phyloP scores from a whole-genome alignment of 2,329 filamentous ascomycete genomes.

The Neocatenulostroma microsporum region DNA sequence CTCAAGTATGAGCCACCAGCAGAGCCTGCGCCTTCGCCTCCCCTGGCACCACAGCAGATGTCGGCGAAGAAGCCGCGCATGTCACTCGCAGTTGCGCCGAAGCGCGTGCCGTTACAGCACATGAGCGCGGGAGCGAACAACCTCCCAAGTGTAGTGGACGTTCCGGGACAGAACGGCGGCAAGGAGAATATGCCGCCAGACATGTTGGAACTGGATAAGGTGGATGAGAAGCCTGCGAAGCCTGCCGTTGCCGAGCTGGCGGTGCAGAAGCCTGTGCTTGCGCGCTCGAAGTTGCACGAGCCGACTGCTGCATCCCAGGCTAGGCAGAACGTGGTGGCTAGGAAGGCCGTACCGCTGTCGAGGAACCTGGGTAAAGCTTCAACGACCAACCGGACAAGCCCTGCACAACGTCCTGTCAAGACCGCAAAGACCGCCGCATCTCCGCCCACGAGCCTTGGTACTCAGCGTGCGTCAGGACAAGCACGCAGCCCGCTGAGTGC shows the following conservation, averaged over 20 bases:
- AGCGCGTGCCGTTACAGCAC: conserved; percentile 44
- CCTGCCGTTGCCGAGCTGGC: background rate
- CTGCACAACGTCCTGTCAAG: conserved; percentile 3
- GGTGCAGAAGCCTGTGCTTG: conserved; percentile 1
- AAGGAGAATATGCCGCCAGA: conserved; percentile 58
- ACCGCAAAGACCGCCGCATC: no score
- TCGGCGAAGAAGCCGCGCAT: conserved; percentile 31
- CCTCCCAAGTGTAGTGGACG: conserved; percentile 37
- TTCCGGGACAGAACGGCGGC: conserved; percentile 48
- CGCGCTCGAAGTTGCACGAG: conserved; percentile 11
- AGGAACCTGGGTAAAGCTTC: background rate
- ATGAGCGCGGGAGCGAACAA: conserved; percentile 19
- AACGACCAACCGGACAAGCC: background rate
- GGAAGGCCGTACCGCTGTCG: conserved; percentile 13
- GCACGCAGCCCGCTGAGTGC: no score
- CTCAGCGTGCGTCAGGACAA: no score
- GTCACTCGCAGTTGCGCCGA: conserved; percentile 41
- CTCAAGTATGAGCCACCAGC: no score
- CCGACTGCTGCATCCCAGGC: conserved; percentile 20
- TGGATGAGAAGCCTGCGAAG: background rate
- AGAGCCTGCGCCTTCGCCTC: conserved; percentile 1
- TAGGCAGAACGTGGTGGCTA: conserved; percentile 12
- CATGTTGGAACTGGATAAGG: conserved; percentile 5
- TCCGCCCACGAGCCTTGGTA: no score
- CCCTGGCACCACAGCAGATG: background rate